These are phyloP conservation scores for Geum urbanum DNA, from an alignment of 306 rosid species.

Conservation along the genomic window DNA sequence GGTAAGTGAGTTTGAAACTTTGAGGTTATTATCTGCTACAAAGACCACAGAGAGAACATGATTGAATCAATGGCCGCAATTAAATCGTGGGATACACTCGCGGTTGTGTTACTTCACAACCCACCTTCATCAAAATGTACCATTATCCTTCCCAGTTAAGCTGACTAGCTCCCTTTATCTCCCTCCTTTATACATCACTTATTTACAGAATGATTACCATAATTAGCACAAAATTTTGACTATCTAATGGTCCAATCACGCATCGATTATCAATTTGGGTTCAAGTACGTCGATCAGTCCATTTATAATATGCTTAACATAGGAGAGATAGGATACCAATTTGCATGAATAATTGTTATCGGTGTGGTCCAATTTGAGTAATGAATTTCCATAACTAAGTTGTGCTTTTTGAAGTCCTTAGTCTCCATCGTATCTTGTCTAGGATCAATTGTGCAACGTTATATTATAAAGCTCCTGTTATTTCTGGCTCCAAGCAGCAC, in stretches of 20 bases:
- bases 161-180: conserved; percentile 14
- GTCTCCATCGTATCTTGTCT: conserved; percentile 25
- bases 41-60: too few relatives aligned
- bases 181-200: conserved; percentile 10
- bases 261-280: neutral
- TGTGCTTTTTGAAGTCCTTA: conserved; percentile 8
- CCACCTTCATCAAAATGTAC: conserved; percentile 32
- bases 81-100: too few relatives aligned
- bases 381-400: conserved; percentile 20
- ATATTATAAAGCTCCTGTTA: conserved; percentile 13
- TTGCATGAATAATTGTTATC: conserved; percentile 22
- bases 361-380: conserved; percentile 22
- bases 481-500: conserved; percentile 17
- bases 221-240: conserved; percentile 26
- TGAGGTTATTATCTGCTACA: too few relatives aligned
- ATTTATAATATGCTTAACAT: conserved; percentile 10
- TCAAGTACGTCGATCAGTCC: too few relatives aligned
- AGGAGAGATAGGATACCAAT: conserved; percentile 19
- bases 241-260: conserved; percentile 17
- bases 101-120: too few relatives aligned
- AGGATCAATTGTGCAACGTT: conserved; percentile 24
- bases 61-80: too few relatives aligned
- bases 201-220: conserved; percentile 22
- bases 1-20: too few relatives aligned
- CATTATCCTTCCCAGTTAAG: conserved; percentile 18